Base-by-base conservation (phyloP, 139 green algal species). In the Chlamydomonas sphaeroides region DNA sequence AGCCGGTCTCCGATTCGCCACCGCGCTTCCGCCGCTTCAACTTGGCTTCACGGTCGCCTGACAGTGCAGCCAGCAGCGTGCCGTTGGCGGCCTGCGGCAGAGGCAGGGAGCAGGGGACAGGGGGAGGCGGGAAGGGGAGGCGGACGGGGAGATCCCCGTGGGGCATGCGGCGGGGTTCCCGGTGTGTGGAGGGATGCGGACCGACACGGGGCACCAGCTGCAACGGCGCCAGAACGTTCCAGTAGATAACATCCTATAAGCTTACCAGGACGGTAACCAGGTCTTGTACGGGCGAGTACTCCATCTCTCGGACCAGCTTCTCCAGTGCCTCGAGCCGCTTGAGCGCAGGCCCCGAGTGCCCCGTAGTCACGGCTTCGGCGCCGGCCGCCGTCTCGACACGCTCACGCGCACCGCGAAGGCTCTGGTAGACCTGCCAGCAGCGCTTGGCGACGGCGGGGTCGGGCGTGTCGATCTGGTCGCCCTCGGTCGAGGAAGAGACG, bases 361-460 rank as follows among this genome's bases (percentile, higher is more conserved):
- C 51, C 26, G 51, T 17, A 10, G 15, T 72, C 2, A 51, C 75
- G 56, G 33, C 75, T 33, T 72, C 75, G 7, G 75, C 62, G 15
- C n/a, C 61, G 30, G 75, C 75, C 42, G 36, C 75, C 25, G 75
- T 42, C 42, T 82, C 75, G 4, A 71, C 42, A 0, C 75, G 62
- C 42, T 28, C 23, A 1, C 42, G 42, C 17, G 61, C 61, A 32
- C 39, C 42, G 32, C 18, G 45, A 18, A 82, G 45, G 63, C 62
- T 73, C 20, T 62, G 62, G 41, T 82, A 72, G 18, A 72, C 20
- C 41, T 82, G 75, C 75, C 75, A 72, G 75, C 75, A 82, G 39
- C 61, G 48, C 15, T 62, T 7, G 38, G 20, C 25, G 36, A 0
- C 23, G 36, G 36, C 36, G 10, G 59, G n/a, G 28, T 30, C 6